These are phyloP conservation scores for Stevia rebaudiana DNA, from an alignment of 140 eudicot genomes.

Conservation along the genomic window DNA sequence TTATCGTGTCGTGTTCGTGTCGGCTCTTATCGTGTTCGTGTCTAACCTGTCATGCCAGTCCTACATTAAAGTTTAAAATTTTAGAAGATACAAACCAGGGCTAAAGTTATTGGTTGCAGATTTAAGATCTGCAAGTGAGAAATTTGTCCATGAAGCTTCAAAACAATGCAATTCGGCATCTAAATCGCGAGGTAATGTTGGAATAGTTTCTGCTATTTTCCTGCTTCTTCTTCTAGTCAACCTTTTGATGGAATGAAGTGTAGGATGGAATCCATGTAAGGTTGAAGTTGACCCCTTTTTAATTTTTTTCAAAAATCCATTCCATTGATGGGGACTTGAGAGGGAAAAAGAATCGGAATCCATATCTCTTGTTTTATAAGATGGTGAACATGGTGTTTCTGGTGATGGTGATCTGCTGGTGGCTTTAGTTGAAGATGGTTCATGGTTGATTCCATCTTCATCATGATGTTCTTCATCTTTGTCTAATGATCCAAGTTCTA, in stretches of 20 bases:
- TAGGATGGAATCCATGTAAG: constrained; percentile 41
- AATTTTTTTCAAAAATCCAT: constrained; percentile 53
- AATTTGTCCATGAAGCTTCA: constrained; percentile 69
- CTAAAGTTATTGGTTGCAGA: constrained; percentile 57
- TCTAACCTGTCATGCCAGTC: too few species aligned
- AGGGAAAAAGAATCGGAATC: constrained; percentile 37
- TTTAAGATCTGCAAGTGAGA: constrained; percentile 55
- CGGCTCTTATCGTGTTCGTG: too few species aligned
- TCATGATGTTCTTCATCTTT: constrained; percentile 32
- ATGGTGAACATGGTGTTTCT: constrained; percentile 32
- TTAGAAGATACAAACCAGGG: constrained; percentile 39
- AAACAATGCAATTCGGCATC: constrained; percentile 62
- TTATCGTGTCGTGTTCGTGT: too few species aligned
- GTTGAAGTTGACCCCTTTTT: constrained; percentile 45
- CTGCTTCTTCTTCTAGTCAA: constrained; percentile 47
- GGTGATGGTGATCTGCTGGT: constrained; percentile 32
- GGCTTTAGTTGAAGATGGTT: constrained; percentile 28
- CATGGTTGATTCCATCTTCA: constrained; percentile 27
- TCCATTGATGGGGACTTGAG: constrained; percentile 43
- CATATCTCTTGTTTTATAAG: constrained; percentile 32
- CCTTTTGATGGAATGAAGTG: constrained; percentile 48
- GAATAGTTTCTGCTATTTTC: constrained; percentile 42
- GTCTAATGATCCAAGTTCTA: constrained; percentile 34
- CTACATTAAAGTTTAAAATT: too few species aligned
- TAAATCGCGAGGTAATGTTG: constrained; percentile 37